Evolutionary conservation across 2,329 filamentous ascomycete species (phyloP).

Genomic region (Aspergillus sp.): DNA sequence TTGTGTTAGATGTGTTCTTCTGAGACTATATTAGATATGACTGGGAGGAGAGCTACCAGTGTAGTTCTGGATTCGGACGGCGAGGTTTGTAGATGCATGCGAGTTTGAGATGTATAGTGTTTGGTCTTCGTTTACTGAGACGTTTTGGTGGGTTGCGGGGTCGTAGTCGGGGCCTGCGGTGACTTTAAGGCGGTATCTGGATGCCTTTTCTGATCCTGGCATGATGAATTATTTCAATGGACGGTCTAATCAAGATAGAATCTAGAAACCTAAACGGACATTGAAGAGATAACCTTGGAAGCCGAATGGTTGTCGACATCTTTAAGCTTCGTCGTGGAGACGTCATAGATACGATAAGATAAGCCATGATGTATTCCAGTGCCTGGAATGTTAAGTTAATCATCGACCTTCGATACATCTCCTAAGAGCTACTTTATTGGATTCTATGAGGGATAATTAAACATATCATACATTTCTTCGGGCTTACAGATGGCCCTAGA

Average conservation of each 20-base stretch:
- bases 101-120: slow-evolving; percentile 63
- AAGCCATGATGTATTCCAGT: not conserved
- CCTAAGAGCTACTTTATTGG: too few species aligned
- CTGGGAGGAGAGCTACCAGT: slow-evolving; percentile 33
- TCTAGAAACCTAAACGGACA: not conserved
- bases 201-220: slow-evolving; percentile 4
- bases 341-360: slow-evolving; percentile 1
- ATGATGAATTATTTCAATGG: not conserved
- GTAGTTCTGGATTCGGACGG: slow-evolving; percentile 70
- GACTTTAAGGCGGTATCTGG: slow-evolving; percentile 70
- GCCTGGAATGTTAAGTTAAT: too few species aligned
- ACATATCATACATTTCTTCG: too few species aligned
- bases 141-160: slow-evolving; percentile 65
- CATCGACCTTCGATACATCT: too few species aligned
- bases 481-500: too few species aligned
- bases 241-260: not conserved
- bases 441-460: too few species aligned
- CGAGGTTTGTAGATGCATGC: slow-evolving; percentile 66
- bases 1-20: too few species aligned
- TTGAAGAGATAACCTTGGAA: too few species aligned
- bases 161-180: slow-evolving; percentile 80
- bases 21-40: not conserved
- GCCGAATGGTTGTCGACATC: not conserved
- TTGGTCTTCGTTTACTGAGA: slow-evolving; percentile 71
- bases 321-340: not conserved